phyloP scores from a whole-genome alignment of 257 asterid species.

The Forsythia viridissima region DNA sequence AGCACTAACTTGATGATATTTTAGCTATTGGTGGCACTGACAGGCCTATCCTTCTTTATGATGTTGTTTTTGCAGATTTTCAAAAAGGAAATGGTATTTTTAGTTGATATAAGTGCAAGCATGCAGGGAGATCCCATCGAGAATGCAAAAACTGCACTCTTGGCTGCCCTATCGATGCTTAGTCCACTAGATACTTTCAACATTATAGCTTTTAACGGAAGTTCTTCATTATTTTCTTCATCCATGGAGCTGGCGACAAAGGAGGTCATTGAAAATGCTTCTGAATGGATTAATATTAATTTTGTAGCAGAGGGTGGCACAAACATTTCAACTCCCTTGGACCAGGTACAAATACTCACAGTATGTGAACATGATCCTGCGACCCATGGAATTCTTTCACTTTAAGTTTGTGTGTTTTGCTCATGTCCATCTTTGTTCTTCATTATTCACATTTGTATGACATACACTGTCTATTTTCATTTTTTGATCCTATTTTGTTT shows the following conservation, averaged over 20 bases:
- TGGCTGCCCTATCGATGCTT: slow-evolving; percentile 57
- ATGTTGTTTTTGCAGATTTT: slow-evolving; percentile 49
- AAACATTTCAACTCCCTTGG: slow-evolving; percentile 53
- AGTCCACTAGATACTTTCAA: slow-evolving; percentile 62
- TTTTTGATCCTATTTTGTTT: background rate
- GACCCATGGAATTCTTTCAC: background rate
- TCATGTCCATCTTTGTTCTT: background rate
- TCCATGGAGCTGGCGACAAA: slow-evolving; percentile 52
- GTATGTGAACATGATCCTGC: background rate
- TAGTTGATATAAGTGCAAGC: slow-evolving; percentile 78
- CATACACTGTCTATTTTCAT: background rate
- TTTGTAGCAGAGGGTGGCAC: slow-evolving; percentile 68
- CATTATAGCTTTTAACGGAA: slow-evolving; percentile 62
- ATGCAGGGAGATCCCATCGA: slow-evolving; percentile 72
- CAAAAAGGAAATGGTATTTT: slow-evolving; percentile 66
- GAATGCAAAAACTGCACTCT: slow-evolving; percentile 54
- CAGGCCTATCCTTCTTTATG: background rate
- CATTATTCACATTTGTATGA: background rate
- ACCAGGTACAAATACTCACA: slow-evolving; percentile 49
- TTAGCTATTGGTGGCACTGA: background rate
- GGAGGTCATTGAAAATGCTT: slow-evolving; percentile 48
- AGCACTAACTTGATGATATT: background rate
- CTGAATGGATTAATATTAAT: slow-evolving; percentile 58
- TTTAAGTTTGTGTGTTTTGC: background rate
- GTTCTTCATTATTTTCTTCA: slow-evolving; percentile 46